Conservation (phyloP, 495 filamentous ascomycete genomes). For the Penicillium desertorum region DNA sequence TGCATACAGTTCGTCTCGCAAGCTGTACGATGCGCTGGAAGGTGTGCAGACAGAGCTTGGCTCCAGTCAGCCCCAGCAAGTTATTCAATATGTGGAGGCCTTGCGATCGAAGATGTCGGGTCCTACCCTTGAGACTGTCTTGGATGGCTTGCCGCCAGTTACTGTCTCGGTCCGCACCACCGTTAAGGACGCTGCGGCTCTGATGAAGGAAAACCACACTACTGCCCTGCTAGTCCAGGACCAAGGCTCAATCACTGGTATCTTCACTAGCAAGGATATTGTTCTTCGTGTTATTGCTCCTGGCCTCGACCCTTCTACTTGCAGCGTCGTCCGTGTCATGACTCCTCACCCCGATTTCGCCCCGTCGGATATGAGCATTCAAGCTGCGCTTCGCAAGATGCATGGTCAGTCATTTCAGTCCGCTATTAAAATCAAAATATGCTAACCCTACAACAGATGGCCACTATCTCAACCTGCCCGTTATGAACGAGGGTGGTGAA, state of each 20-base stretch:
- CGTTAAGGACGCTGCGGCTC: conserved; percentile 86
- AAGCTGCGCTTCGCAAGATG: conserved; percentile 97
- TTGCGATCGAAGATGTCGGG: conserved; percentile 96
- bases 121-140: conserved; percentile 89
- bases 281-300: conserved; percentile 97
- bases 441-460: conserved; percentile 64
- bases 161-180: conserved; percentile 95
- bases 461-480: conserved; percentile 95
- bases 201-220: conserved; percentile 99
- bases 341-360: conserved; percentile 98
- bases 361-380: conserved; percentile 97
- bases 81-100: conserved; percentile 98
- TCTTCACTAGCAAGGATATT: conserved; percentile 99
- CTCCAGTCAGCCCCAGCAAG: conserved; percentile 94
- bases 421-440: neutral
- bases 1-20: conserved; percentile 92
- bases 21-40: conserved; percentile 95
- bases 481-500: conserved; percentile 96
- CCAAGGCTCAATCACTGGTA: conserved; percentile 94
- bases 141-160: conserved; percentile 86
- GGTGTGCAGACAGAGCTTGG: conserved; percentile 98
- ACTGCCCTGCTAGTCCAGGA: conserved; percentile 96
- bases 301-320: conserved; percentile 88
- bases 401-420: conserved; percentile 64
- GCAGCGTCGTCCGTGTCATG: conserved; percentile 98